Evolutionary conservation across 306 rosid genomes (phyloP).

Genomic region (Sphenostylis stenocarpa): DNA sequence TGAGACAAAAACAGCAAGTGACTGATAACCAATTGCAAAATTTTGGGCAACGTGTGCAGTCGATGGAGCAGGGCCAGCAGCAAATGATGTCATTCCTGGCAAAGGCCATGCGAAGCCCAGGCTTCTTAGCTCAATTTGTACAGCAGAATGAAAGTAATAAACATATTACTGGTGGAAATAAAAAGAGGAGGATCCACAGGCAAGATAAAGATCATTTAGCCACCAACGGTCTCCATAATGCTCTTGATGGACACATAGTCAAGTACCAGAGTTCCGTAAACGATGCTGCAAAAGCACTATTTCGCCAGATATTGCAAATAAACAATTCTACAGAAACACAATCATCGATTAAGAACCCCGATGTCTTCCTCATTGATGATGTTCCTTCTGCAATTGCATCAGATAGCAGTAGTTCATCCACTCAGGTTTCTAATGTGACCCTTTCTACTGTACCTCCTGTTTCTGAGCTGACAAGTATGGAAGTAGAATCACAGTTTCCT

Average conservation of each 20-base stretch:
- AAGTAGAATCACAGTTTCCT: conserved; percentile 33
- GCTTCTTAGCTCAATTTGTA: conserved; percentile 55
- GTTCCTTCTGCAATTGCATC: conserved; percentile 36
- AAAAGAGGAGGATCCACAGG: conserved; percentile 51
- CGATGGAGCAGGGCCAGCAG: conserved; percentile 34
- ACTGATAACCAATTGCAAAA: conserved; percentile 55
- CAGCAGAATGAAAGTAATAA: conserved; percentile 53
- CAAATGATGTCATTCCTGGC: conserved; percentile 67
- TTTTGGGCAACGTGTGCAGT: conserved; percentile 57
- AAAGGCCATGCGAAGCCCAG: conserved; percentile 57
- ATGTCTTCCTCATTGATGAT: conserved; percentile 43
- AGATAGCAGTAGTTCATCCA: conserved; percentile 34
- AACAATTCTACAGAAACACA: conserved; percentile 42
- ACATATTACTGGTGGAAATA: conserved; percentile 37
- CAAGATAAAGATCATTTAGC: conserved; percentile 43
- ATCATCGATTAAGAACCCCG: conserved; percentile 42
- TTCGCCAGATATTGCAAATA: conserved; percentile 49
- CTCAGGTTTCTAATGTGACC: conserved; percentile 43
- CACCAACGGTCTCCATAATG: conserved; percentile 27
- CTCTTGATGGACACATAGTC: conserved; percentile 51
- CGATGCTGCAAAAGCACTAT: conserved; percentile 53
- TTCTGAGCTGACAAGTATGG: conserved; percentile 5
- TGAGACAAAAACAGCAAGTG: conserved; percentile 22
- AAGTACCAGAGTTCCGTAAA: conserved; percentile 54
- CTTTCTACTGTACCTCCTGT: conserved; percentile 21